Evolutionary conservation across 495 filamentous ascomycete species (phyloP).

Genomic region (Haplographium delicatum): DNA sequence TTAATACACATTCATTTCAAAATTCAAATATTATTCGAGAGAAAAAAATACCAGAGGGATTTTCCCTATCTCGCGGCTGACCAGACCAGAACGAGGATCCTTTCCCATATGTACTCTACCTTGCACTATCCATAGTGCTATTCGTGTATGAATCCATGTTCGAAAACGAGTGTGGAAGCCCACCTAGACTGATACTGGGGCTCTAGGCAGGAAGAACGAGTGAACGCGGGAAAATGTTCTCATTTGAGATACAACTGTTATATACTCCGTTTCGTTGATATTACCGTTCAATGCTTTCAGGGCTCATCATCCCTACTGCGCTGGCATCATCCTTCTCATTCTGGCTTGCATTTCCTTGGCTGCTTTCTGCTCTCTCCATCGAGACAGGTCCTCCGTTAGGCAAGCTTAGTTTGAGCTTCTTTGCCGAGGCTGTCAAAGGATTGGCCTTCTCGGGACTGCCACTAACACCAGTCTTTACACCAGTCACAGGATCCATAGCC

Average conservation of each 20-base stretch:
- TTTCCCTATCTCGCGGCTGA: too few relatives aligned
- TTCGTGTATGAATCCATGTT: neutral
- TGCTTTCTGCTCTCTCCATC: slow-evolving; percentile 46
- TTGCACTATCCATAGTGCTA: too few relatives aligned
- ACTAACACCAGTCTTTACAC: slow-evolving; percentile 32
- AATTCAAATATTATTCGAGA: too few relatives aligned
- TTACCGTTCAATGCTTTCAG: slow-evolving; percentile 52
- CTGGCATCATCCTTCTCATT: slow-evolving; percentile 52
- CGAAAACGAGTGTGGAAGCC: neutral
- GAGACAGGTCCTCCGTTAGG: slow-evolving; percentile 32
- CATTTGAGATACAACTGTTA: neutral
- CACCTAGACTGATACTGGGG: neutral
- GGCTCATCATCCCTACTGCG: slow-evolving; percentile 59
- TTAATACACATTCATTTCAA: slow-evolving; percentile 2
- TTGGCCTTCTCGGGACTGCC: slow-evolving; percentile 37
- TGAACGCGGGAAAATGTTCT: neutral
- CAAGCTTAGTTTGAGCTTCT: slow-evolving; percentile 34
- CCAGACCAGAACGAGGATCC: too few relatives aligned
- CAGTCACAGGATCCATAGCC: slow-evolving; percentile 35
- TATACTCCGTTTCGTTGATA: slow-evolving; percentile 20
- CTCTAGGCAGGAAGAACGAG: neutral
- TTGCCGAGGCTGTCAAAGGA: slow-evolving; percentile 29
- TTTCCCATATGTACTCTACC: slow-evolving; percentile 2
- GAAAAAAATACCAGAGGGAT: too few relatives aligned
- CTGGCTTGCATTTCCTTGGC: slow-evolving; percentile 45